phyloP scores from a whole-genome alignment of 495 filamentous ascomycete genomes.

The Amorphotheca resinae region DNA sequence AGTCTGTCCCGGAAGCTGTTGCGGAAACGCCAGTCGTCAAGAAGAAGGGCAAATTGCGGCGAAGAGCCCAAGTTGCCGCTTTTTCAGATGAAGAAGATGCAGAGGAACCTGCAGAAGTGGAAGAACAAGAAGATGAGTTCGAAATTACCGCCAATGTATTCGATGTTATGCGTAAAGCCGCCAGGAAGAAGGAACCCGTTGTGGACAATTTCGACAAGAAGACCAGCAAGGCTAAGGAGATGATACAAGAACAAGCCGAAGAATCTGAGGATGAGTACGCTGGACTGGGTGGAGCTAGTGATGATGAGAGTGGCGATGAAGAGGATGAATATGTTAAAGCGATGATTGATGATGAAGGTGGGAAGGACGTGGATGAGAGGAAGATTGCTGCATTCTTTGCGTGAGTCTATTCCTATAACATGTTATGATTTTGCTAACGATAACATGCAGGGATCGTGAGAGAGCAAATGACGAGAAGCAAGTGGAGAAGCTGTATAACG shows the following conservation, averaged over 20 bases:
- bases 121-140: slow-evolving; percentile 37
- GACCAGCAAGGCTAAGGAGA: slow-evolving; percentile 75
- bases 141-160: slow-evolving; percentile 49
- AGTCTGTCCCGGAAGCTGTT: slow-evolving; percentile 15
- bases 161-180: slow-evolving; percentile 59
- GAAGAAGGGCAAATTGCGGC: slow-evolving; percentile 47
- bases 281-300: slow-evolving; percentile 79
- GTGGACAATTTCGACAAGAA: slow-evolving; percentile 59
- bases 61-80: slow-evolving; percentile 21
- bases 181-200: slow-evolving; percentile 43
- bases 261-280: slow-evolving; percentile 99
- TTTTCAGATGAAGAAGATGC: slow-evolving; percentile 46
- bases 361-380: slow-evolving; percentile 59
- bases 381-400: slow-evolving; percentile 78
- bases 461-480: slow-evolving; percentile 65
- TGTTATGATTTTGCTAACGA: slow-evolving; percentile 9
- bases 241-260: slow-evolving; percentile 86
- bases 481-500: slow-evolving; percentile 79
- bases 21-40: slow-evolving; percentile 41
- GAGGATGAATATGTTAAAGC: slow-evolving; percentile 48
- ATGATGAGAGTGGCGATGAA: slow-evolving; percentile 66
- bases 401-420: slow-evolving; percentile 40
- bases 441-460: slow-evolving; percentile 43
- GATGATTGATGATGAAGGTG: slow-evolving; percentile 75
- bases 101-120: slow-evolving; percentile 32